These are phyloP conservation scores for Rubia balearica DNA, from an alignment of 305 asterid genomes.

Conservation along the genomic window DNA sequence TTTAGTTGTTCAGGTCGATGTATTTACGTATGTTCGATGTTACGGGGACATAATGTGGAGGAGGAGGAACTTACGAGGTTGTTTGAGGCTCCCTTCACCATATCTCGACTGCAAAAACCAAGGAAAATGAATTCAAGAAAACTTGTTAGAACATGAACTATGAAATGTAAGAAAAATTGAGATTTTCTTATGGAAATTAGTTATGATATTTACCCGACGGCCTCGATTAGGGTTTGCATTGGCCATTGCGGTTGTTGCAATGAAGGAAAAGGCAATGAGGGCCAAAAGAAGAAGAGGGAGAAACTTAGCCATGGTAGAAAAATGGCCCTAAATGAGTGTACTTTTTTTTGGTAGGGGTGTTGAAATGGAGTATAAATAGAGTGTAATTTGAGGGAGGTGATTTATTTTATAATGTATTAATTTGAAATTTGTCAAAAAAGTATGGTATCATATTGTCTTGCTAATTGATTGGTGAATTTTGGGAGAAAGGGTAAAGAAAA, in stretches of 20 bases:
- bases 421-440: constrained; percentile 6
- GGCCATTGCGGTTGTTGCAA: constrained; percentile 20
- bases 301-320: constrained; percentile 19
- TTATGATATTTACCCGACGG: not conserved
- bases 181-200: too few species aligned
- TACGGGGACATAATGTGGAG: not conserved
- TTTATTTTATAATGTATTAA: not conserved
- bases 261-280: constrained; percentile 24
- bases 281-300: constrained; percentile 20
- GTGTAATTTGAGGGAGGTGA: not conserved
- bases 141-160: not conserved
- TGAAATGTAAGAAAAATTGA: not conserved
- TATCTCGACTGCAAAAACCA: constrained; percentile 18
- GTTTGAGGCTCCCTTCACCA: constrained; percentile 29
- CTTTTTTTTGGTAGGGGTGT: not conserved
- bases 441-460: not conserved
- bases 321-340: not conserved
- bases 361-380: constrained; percentile 22
- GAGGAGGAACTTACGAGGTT: constrained; percentile 18
- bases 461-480: not conserved
- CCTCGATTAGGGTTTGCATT: constrained; percentile 10
- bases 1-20: too few species aligned
- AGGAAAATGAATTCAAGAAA: not conserved
- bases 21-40: too few species aligned
- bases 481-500: not conserved